Evolutionary conservation across 2,329 filamentous ascomycete genomes (phyloP), one percentile per base, ranked within the genome.

Genomic region (Zelopaecilomyces penicillatus): DNA sequence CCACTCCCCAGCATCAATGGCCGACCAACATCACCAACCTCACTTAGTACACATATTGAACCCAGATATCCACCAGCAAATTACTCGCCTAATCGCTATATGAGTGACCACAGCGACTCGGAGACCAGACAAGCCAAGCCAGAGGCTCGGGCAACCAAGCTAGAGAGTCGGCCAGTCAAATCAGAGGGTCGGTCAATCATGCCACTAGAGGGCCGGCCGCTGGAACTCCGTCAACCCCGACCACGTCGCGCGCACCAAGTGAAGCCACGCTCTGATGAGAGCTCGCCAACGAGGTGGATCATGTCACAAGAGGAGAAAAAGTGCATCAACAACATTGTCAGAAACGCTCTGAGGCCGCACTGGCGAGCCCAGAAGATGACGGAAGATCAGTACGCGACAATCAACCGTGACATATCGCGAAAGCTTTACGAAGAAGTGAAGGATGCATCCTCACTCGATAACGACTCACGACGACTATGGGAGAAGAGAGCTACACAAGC

Each of bases 341-440:
- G 87, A 52, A 72, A 76, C 36, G 87, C 86, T 5, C 71, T 98
- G 37, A 86, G 87, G 54, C 88, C 90, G 30, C 78, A 88, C 52
- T 97, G 91, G 72, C 78, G 82, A 50, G 83, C 83, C 36, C 83
- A 85, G 54, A 78, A 83, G 50, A 76, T 97, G 50, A 88, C 83
- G 12, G 87, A 89, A 54, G 87, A 95, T 48, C 85, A 96, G 64
- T 98, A 95, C 63, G 91, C 87, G 3, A 80, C 81, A 45, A 95
- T 97, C 65, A 97, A 97, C 61, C 83, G 89, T 50, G 83, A 85
- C 48, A 82, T 97, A 31, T 96, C 88, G 36, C 83, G 88, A 46
- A 86, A 84, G 67, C 71, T 98, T 47, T 98, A 98, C 65, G 88
- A 81, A 52, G 76, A 80, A 49, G 71, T 78, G 38, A 69, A 70